phyloP scores from a whole-genome alignment of 139 green algal species.

The Dunaliella sp. region DNA sequence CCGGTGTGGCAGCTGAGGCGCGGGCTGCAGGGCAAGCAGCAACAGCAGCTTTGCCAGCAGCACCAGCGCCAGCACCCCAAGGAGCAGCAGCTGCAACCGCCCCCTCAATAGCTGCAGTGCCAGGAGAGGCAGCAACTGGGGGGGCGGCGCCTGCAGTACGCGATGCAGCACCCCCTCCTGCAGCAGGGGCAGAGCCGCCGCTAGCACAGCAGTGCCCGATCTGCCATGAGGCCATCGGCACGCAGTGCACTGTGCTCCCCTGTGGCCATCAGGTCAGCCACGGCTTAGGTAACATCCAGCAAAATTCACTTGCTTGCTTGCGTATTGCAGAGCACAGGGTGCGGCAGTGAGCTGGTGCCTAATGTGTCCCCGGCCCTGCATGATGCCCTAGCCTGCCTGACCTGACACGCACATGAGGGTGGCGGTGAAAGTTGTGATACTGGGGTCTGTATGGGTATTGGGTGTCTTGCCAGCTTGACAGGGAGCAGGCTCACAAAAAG shows the following conservation, averaged over 20 bases:
- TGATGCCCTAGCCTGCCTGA: too few relatives aligned
- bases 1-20: background rate
- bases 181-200: background rate
- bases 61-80: background rate
- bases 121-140: background rate
- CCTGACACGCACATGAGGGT: too few relatives aligned
- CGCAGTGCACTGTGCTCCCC: conserved; percentile 61
- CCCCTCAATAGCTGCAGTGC: background rate
- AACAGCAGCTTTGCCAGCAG: background rate
- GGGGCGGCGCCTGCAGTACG: background rate
- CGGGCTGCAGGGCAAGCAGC: background rate
- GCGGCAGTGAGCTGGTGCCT: too few relatives aligned
- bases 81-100: background rate
- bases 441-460: too few relatives aligned
- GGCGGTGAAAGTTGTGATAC: too few relatives aligned
- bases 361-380: too few relatives aligned
- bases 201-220: conserved; percentile 54
- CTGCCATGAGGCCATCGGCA: conserved; percentile 60
- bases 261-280: conserved; percentile 70
- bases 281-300: too few relatives aligned
- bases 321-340: too few relatives aligned
- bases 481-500: too few relatives aligned
- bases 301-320: too few relatives aligned
- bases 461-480: too few relatives aligned
- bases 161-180: background rate